Percentiles rank a stretch among this genome's conserved stretches.
phyloP scores from a whole-genome alignment of 2,329 filamentous ascomycete species.

The Diaporthe sp. region DNA sequence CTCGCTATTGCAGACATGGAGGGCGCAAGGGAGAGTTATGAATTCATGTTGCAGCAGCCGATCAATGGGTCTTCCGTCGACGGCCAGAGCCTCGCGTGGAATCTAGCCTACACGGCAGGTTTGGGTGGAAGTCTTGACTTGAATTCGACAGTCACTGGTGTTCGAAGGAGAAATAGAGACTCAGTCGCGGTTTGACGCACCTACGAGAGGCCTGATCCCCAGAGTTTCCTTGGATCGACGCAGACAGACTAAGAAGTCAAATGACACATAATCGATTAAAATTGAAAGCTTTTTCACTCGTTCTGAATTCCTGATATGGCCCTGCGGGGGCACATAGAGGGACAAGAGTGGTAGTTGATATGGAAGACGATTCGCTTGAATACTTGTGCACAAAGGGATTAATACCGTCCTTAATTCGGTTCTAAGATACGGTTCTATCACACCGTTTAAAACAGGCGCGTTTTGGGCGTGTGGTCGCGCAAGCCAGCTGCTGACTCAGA shows the following conservation, averaged over 20 bases:
- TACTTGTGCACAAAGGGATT: no score
- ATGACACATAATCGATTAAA: not conserved
- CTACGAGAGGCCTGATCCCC: no score
- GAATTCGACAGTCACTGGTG: not conserved
- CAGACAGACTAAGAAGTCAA: not conserved
- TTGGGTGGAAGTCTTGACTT: slow-evolving; percentile 5
- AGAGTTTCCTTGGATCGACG: no score
- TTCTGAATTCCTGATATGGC: not conserved
- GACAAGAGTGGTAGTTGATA: no score
- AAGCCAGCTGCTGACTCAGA: slow-evolving; percentile 11
- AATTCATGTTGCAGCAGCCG: slow-evolving; percentile 11
- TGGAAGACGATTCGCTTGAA: no score
- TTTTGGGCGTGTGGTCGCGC: no score
- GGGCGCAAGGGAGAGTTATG: slow-evolving; percentile 5
- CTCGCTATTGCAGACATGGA: not conserved
- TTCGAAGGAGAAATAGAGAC: not conserved
- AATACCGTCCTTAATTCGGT: not conserved
- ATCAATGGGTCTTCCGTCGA: not conserved
- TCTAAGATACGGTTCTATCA: not conserved
- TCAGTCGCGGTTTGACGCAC: not conserved
- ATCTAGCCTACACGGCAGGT: not conserved
- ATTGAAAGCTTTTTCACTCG: not conserved
- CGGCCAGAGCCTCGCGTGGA: slow-evolving; percentile 1
- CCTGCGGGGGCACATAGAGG: not conserved
- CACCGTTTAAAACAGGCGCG: not conserved